These are phyloP conservation scores for Crithidia brevicula DNA, from an alignment of 208 protist species.

Conservation along the genomic window DNA sequence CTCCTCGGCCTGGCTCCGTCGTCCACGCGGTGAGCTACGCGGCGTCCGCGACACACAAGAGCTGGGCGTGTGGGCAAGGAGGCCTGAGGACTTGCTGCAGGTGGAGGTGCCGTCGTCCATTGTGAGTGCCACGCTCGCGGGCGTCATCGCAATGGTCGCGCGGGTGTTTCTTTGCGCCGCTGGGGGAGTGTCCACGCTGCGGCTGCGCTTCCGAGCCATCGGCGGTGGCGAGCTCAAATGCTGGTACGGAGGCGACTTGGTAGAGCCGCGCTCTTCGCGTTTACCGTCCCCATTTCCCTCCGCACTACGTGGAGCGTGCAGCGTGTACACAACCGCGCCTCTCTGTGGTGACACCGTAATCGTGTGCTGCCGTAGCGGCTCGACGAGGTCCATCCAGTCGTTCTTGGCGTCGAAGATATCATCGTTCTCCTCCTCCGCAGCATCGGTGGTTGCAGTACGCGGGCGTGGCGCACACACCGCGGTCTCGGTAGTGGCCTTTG, in stretches of 20 bases:
- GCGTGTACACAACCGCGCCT: slow-evolving; percentile 25
- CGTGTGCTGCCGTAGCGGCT: slow-evolving; percentile 30
- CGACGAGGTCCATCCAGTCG: slow-evolving; percentile 41
- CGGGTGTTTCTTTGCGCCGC: not conserved
- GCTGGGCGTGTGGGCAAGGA: slow-evolving; percentile 16
- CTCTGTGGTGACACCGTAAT: slow-evolving; percentile 32
- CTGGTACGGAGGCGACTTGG: not conserved
- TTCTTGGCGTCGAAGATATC: slow-evolving; percentile 28
- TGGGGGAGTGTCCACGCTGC: slow-evolving; percentile 17
- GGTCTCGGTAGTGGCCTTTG: too few relatives aligned
- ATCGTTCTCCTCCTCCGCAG: slow-evolving; percentile 11
- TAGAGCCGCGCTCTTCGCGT: not conserved
- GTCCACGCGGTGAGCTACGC: slow-evolving; percentile 28
- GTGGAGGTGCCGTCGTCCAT: slow-evolving; percentile 23
- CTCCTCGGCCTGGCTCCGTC: slow-evolving; percentile 42
- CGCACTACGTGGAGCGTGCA: not conserved
- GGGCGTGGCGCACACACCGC: too few relatives aligned
- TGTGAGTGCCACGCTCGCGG: slow-evolving; percentile 26
- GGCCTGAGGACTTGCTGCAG: slow-evolving; percentile 12
- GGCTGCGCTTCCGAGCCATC: slow-evolving; percentile 12
- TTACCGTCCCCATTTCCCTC: not conserved
- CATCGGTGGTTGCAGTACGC: too few relatives aligned
- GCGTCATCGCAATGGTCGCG: slow-evolving; percentile 5
- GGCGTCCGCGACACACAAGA: slow-evolving; percentile 27
- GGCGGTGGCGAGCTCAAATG: slow-evolving; percentile 7